A percentile compares a stretch with the other conserved stretches of the same genome.
These are phyloP conservation scores for Scytalidium sp. DNA, from an alignment of 2,329 filamentous ascomycete genomes.

Conservation along the genomic window DNA sequence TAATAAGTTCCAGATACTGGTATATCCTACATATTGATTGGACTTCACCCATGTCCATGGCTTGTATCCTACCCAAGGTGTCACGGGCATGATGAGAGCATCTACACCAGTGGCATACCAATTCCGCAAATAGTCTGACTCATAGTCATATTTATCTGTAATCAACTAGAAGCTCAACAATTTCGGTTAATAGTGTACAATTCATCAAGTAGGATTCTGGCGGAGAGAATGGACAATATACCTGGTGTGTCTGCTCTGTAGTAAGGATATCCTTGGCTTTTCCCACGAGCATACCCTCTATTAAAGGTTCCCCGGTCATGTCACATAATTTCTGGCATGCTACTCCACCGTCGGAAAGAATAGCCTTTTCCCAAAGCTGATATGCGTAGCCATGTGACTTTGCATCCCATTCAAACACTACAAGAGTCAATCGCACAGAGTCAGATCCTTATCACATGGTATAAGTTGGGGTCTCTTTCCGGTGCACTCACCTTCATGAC, in stretches of 20 bases:
- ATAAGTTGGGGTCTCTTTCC: not conserved
- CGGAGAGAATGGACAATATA: not conserved
- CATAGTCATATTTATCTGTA: conserved; percentile 1
- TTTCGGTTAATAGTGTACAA: not conserved
- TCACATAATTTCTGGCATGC: not conserved
- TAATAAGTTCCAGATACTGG: conserved; percentile 61
- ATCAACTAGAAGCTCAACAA: not conserved
- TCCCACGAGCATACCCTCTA: not conserved
- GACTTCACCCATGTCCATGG: not conserved
- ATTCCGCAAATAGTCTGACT: not conserved
- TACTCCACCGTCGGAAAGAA: not conserved
- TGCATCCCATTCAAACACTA: conserved; percentile 1
- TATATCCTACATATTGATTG: conserved; percentile 57
- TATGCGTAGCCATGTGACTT: not conserved
- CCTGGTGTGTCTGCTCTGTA: not conserved
- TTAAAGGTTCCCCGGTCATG: not conserved
- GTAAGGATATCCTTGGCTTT: not conserved
- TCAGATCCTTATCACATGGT: not conserved
- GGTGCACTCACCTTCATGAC: conserved; percentile 32
- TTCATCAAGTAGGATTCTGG: not conserved
- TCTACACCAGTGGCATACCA: not conserved
- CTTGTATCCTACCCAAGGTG: not conserved
- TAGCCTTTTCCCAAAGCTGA: not conserved
- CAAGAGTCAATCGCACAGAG: not conserved
- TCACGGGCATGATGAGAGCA: not conserved